These are phyloP conservation scores for Silene noctiflora DNA, from an alignment of 179 eudicot genomes.

Conservation along the genomic window DNA sequence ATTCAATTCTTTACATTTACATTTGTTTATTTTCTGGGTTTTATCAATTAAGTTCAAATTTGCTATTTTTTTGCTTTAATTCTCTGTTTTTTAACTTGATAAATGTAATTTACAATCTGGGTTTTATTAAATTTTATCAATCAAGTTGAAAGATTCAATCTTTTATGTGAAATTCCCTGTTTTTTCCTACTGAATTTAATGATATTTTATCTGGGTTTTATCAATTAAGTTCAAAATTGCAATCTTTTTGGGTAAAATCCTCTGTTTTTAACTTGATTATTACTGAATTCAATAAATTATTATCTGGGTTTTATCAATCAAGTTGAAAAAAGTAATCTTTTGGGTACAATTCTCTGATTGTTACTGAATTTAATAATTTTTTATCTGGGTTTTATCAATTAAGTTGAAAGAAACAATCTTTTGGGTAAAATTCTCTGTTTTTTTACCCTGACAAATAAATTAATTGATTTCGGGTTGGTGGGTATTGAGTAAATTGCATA, in stretches of 20 bases:
- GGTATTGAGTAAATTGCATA: background rate
- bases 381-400: too few species aligned
- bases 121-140: background rate
- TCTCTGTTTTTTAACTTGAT: background rate
- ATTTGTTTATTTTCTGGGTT: background rate
- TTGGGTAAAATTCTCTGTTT: background rate
- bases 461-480: slow-evolving; percentile 6
- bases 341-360: background rate
- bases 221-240: too few species aligned
- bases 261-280: background rate
- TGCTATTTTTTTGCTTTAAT: background rate
- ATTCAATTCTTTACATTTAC: background rate
- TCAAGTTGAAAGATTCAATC: background rate
- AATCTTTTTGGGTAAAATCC: background rate
- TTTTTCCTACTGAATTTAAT: background rate
- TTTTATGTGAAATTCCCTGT: background rate
- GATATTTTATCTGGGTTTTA: too few species aligned
- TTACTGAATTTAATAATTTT: too few species aligned
- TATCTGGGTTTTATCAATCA: too few species aligned
- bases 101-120: background rate
- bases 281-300: too few species aligned
- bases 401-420: too few species aligned
- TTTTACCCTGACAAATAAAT: too few species aligned
- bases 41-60: background rate
- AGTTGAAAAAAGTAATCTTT: too few species aligned